Evolutionary conservation across 2,329 filamentous ascomycete genomes (phyloP).

Genomic region (Xylaria arbuscula): DNA sequence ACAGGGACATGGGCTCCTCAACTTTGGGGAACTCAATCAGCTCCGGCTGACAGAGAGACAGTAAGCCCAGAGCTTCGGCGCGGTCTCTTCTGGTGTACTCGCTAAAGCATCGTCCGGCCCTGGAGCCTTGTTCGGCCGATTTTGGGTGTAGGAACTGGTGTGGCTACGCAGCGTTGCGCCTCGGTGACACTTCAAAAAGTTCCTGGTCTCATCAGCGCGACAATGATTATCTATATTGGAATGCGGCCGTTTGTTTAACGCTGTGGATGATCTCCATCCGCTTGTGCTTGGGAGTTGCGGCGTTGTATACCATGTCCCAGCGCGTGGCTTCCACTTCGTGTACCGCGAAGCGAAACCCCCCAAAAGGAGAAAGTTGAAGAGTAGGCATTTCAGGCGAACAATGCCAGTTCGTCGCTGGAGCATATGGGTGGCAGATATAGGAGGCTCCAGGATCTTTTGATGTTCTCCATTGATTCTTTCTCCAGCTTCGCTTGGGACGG

Average conservation of each 20-base stretch:
- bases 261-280: not conserved
- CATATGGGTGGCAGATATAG: not conserved
- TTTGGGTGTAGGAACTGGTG: not conserved
- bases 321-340: not conserved
- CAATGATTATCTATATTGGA: too few relatives aligned
- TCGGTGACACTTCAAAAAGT: not conserved
- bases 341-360: not conserved
- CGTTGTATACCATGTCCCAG: not conserved
- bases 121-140: not conserved
- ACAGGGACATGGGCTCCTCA: conserved; percentile 19
- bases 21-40: conserved; percentile 10
- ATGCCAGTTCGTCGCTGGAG: not conserved
- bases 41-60: conserved; percentile 15
- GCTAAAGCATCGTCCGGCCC: conserved; percentile 16
- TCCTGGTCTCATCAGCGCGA: not conserved
- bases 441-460: not conserved
- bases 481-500: not conserved
- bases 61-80: conserved; percentile 13
- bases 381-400: not conserved
- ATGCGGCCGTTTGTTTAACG: not conserved
- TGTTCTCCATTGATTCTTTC: not conserved
- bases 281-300: not conserved
- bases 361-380: not conserved
- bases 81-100: not conserved
- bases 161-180: conserved; percentile 3